Percentiles rank a stretch among this genome's conserved stretches.
Evolutionary conservation across 2,329 filamentous ascomycete species (phyloP).

Genomic region (Monilinia polystroma): DNA sequence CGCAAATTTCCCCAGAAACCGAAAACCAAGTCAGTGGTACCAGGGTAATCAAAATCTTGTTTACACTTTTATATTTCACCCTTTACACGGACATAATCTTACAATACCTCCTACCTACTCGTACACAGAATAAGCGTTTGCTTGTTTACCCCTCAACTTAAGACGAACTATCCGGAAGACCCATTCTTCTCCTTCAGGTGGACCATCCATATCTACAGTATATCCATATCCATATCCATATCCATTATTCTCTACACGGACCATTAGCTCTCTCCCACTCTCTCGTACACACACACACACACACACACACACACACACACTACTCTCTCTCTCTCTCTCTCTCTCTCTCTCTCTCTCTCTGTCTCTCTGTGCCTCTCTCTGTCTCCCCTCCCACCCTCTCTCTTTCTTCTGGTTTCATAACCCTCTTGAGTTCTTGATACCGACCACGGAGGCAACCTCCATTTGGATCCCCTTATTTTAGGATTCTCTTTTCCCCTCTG

Average conservation of each 20-base stretch:
- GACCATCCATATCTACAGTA: not conserved
- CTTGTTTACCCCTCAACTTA: not conserved
- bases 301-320: no score
- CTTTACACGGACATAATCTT: not conserved
- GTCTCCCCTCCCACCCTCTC: not conserved
- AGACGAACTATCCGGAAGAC: not conserved
- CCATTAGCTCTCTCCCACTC: not conserved
- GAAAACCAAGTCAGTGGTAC: slow-evolving; percentile 22
- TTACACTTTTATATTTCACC: not conserved
- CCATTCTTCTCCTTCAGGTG: slow-evolving; percentile 9
- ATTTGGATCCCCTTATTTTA: not conserved
- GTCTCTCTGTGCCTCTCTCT: not conserved
- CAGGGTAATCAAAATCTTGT: not conserved
- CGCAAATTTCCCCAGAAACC: slow-evolving; percentile 10
- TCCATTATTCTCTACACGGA: slow-evolving; percentile 6
- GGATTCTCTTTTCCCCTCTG: not conserved
- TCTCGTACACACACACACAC: no score
- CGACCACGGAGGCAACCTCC: not conserved
- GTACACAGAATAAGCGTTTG: slow-evolving; percentile 5
- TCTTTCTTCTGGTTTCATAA: slow-evolving; percentile 7
- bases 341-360: no score
- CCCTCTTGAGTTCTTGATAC: not conserved
- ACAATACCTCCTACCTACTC: not conserved
- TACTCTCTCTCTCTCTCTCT: no score
- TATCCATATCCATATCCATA: no score